Conservation (phyloP, 2,329 filamentous ascomycete genomes). For the Cryphonectria naterciae region DNA sequence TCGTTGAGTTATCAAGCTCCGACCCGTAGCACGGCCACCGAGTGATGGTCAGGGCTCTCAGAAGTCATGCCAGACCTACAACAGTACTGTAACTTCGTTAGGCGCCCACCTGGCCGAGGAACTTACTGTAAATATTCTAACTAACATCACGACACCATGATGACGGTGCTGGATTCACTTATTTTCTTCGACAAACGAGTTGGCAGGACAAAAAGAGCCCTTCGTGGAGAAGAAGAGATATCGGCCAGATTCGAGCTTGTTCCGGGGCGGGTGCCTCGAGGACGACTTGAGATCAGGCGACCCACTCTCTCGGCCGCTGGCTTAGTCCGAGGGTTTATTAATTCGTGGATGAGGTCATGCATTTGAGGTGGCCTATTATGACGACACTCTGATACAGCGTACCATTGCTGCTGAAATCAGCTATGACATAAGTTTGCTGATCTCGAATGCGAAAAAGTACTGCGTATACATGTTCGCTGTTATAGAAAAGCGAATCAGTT, state of each 20-base stretch:
- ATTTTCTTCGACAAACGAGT: neutral
- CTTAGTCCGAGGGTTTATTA: neutral
- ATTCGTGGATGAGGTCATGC: conserved; percentile 15
- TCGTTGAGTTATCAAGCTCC: neutral
- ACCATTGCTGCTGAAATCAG: neutral
- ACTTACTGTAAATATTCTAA: neutral
- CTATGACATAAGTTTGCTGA: conserved; percentile 9
- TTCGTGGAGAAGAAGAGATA: neutral
- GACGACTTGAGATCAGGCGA: neutral
- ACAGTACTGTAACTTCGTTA: neutral
- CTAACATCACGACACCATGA: neutral
- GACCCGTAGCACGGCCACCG: neutral
- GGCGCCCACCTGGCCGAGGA: neutral
- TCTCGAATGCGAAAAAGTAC: neutral
- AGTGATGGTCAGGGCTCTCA: neutral
- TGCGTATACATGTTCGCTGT: neutral
- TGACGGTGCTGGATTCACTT: neutral
- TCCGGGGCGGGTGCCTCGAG: neutral
- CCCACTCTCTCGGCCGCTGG: conserved; percentile 10
- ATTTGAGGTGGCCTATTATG: neutral
- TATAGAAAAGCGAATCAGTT: neutral
- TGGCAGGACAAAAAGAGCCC: neutral
- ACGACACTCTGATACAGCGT: conserved; percentile 12
- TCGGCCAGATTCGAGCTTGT: neutral
- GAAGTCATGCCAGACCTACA: neutral